Base-by-base conservation (phyloP, 2,329 filamentous ascomycete genomes). In the Xylaria arbuscula region DNA sequence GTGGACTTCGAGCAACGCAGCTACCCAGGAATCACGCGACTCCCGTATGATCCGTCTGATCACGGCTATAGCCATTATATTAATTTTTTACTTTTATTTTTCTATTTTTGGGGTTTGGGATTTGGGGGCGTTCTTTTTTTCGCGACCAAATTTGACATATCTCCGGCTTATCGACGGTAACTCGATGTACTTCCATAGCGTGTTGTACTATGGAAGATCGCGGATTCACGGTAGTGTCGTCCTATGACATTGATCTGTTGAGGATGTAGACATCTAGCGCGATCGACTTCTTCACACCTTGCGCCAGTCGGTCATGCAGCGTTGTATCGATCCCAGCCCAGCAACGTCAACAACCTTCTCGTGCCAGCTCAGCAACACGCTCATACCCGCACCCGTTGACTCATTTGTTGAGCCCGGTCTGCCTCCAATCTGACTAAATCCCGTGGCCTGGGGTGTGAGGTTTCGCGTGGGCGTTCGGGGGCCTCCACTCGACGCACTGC, bases 271-370 rank as follows among this genome's bases (percentile, higher is more conserved):
- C 40, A 51, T 65, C 45, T 59, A 51, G 48, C 34, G 34, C 34
- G 24, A 57, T 36, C 34, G 50, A 15, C 34, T 47, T 24, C 28
- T 58, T 45, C 68, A 97, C 75, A 97, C 95, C 76, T 92, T 96
- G 78, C 96, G 90, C 84, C 95, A 93, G 85, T 99, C 96, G 50
- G 93, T 96, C 94, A 99, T 98, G 73, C 93, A 93, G 76, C 96
- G 89, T 71, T 94, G 93, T 81, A 99, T 96, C 80, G 92, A 93
- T 53, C 96, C 96, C 73, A 94, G 86, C 28, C 96, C 96, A 45
- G 94, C 93, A 77, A 98, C 90, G 77, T 99, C 96, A 4, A 98
- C 93, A 70, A 98, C 88, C 87, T 98, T 99, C 85, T 99, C 96
- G 79, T 99, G 96, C 96, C 96, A 99, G 82, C 94, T 98, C 73